Base-by-base conservation (phyloP, 306 rosid genomes). In the Malus sylvestris region DNA sequence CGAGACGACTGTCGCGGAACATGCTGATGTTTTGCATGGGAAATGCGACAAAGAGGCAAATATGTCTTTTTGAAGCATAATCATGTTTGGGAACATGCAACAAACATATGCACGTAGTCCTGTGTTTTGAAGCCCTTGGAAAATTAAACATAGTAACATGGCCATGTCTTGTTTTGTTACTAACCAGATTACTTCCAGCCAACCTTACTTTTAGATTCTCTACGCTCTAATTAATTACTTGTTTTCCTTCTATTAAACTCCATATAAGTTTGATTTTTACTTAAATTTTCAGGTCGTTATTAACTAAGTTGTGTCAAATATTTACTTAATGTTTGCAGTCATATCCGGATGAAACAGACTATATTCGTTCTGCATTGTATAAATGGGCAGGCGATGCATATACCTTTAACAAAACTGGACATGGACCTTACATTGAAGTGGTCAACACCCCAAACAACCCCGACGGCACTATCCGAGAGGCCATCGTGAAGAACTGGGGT, bases 391-490 rank as follows among this genome's bases (percentile, higher is more conserved):
- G 97, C 8, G 89, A 94, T 81, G 98, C 98, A 6, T 10, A 57
- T 64, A 42, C 51, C 40, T 90, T 82, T 63, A 78, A 86, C 22
- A 60, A 60, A 4, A 74, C 84, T 27, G 80, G 46, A 45, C 45
- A 87, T 27, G 93, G 86, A 63, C 76, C 87, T 16, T 94, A 82
- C 78, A 89, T 94, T n/a, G 98, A 94, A 78, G 85, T 90, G 8
- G 91, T 94, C 42, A 89, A 82, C 13, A 80, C 85, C 0, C 98
- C 98, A 55, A 94, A 90, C 81, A 94, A 94, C 78, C 97, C 96
- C 4, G 96, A 91, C 71, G 97, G 98, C 11, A 44, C 70, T 7
- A 22, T 81, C 0, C 65, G 96, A 19, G 80, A 33, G 45, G 82
- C 89, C 0, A 88, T 86, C 44, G 93, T 84, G 70, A 77, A 49